Evolutionary conservation across 2,329 filamentous ascomycete genomes (phyloP), one percentile per base, ranked within the genome.

Genomic region (Venturiaceae sp.): DNA sequence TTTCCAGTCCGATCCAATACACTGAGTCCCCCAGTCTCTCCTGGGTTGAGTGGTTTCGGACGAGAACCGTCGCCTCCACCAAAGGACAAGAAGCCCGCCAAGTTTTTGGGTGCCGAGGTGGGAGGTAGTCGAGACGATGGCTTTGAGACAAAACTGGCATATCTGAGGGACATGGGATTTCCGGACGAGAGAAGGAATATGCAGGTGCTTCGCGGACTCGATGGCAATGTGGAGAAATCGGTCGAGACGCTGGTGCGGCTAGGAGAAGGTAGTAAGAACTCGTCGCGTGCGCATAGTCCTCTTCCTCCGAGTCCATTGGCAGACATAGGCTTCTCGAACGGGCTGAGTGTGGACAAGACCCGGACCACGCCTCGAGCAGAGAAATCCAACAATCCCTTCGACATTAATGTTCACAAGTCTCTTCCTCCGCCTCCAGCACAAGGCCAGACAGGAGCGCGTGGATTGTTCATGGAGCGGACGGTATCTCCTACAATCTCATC

Each of bases 111-210:
- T 32, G 53, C 52, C 7, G 30, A 54, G 11, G 85, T 82, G 52
- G 77, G 94, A 28, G 81, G 69, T 30, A 75, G 71, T 60, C 65
- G 72, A 57, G 61, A 77, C 65, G 64, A 87, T 63, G 84, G 85
- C 60, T 80, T 85, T 58, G 90, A 95, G 46, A 79, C 81, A 54
- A 97, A 97, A 70, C 73, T 97, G 69, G 77, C 79, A 3, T 85
- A 83, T 56, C 75, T 99, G 59, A 83, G 85, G 58, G 91, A 96
- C 59, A 95, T 97, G 91, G 94, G 94, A 0, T 99, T 99, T 66
- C 77, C 76, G 3, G 91, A 99, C 68, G 84, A 87, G 44, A 88
- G 87, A 65, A 83, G 88, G 60, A 97, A 96, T 67, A 79, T 83
- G 4, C 84, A 87, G 56, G 84, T 96, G 28, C 75, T 99, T 19